These are phyloP conservation scores for Neofusicoccum umdonicola DNA, from an alignment of 2,329 filamentous ascomycete species.

Conservation along the genomic window DNA sequence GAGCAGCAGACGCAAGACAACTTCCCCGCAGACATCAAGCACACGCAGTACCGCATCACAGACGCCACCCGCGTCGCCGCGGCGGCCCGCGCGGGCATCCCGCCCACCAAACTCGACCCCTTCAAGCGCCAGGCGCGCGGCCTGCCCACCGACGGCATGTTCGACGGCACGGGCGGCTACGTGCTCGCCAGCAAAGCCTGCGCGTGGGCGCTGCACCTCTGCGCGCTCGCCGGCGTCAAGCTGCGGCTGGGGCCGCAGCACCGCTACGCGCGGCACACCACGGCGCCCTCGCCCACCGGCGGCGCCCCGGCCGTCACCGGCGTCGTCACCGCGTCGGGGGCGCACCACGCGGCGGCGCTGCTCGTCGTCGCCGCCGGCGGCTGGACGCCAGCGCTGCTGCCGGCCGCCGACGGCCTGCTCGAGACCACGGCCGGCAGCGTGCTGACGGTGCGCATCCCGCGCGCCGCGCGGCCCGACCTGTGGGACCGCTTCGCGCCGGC, in stretches of 20 bases:
- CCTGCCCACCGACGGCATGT: constrained; percentile 16
- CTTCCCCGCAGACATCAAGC: constrained; percentile 24
- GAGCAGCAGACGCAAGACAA: constrained; percentile 25
- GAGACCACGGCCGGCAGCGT: constrained; percentile 52
- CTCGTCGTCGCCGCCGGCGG: constrained; percentile 45
- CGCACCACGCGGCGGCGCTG: constrained; percentile 40
- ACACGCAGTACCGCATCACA: constrained; percentile 28
- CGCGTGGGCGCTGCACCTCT: constrained; percentile 45
- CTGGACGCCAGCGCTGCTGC: constrained; percentile 46
- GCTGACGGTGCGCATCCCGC: constrained; percentile 45
- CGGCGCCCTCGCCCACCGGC: background rate
- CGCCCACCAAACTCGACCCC: constrained; percentile 12
- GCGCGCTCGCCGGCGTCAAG: constrained; percentile 40
- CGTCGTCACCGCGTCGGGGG: constrained; percentile 43
- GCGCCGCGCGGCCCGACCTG: constrained; percentile 31
- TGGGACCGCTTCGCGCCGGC: constrained; percentile 43
- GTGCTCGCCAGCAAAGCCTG: constrained; percentile 49
- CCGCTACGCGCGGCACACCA: background rate
- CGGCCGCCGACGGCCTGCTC: constrained; percentile 40
- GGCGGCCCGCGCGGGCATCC: constrained; percentile 1
- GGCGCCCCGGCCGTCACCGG: constrained; percentile 34
- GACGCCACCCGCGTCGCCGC: constrained; percentile 18
- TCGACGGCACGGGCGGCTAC: constrained; percentile 50
- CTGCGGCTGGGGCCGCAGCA: constrained; percentile 38
- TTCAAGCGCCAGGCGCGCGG: background rate